Conservation (phyloP, 2,329 filamentous ascomycete species). For the Thelonectria blattea region DNA sequence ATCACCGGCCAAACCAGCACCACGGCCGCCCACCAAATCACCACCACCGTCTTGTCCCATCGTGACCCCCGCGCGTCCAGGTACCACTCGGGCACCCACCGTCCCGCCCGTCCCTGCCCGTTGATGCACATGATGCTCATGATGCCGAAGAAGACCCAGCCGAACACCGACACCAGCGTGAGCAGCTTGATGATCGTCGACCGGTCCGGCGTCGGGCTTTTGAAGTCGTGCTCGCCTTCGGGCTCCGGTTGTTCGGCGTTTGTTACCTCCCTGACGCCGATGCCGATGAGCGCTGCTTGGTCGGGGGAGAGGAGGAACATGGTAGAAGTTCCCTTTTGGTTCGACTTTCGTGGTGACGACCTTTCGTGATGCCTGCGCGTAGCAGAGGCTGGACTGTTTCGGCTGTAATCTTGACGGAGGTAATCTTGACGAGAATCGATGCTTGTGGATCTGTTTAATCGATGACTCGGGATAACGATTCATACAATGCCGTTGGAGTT, state of each 20-base stretch:
- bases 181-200: constrained; percentile 32
- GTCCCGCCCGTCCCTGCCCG: constrained; percentile 35
- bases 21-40: constrained; percentile 39
- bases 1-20: constrained; percentile 61
- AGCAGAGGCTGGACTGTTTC: not conserved
- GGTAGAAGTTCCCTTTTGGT: not conserved
- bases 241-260: not conserved
- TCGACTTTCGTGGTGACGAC: not conserved
- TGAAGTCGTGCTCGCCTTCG: constrained; percentile 14
- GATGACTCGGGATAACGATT: not conserved
- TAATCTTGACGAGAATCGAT: not conserved
- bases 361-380: not conserved
- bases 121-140: constrained; percentile 44
- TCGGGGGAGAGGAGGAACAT: not conserved
- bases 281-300: not conserved
- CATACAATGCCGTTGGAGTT: not conserved
- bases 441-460: not conserved
- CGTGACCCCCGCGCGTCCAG: constrained; percentile 34
- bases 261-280: not conserved
- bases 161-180: constrained; percentile 34
- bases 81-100: constrained; percentile 45
- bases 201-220: constrained; percentile 10
- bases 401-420: not conserved
- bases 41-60: constrained; percentile 32
- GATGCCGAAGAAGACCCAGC: constrained; percentile 42